Evolutionary conservation across 495 filamentous ascomycete genomes (phyloP).

Genomic region (Penicillium canescens): DNA sequence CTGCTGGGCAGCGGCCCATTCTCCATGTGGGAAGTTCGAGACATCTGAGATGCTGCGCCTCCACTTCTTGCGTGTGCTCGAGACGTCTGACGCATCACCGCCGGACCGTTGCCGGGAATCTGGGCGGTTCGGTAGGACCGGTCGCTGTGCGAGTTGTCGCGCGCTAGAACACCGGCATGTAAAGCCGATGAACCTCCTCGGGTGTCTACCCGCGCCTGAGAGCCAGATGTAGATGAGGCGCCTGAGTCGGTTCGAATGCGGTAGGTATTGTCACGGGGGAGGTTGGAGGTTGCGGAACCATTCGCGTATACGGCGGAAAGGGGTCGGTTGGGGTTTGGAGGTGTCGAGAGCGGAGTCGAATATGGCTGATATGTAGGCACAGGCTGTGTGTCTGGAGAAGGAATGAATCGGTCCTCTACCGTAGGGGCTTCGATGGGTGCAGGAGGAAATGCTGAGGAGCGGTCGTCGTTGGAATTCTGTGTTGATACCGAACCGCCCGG

Average conservation of each 20-base stretch:
- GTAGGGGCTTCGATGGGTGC: constrained; percentile 22
- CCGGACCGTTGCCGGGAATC: constrained; percentile 54
- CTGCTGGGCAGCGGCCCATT: constrained; percentile 66
- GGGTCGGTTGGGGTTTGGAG: constrained; percentile 48
- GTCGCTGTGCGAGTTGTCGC: constrained; percentile 71
- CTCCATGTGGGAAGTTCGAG: constrained; percentile 60
- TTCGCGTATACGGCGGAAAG: constrained; percentile 57
- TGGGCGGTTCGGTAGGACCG: constrained; percentile 63
- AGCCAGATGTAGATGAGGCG: constrained; percentile 58
- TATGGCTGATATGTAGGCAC: constrained; percentile 34
- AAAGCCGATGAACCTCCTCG: constrained; percentile 61
- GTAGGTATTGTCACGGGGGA: constrained; percentile 52
- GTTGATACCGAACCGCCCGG: constrained; percentile 31
- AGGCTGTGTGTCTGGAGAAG: constrained; percentile 22
- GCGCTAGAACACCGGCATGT: constrained; percentile 62
- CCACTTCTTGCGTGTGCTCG: constrained; percentile 41
- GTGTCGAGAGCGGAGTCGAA: constrained; percentile 42
- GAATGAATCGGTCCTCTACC: constrained; percentile 31
- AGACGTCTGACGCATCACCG: constrained; percentile 50
- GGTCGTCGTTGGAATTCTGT: constrained; percentile 20
- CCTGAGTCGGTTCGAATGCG: constrained; percentile 65
- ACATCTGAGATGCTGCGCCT: constrained; percentile 55
- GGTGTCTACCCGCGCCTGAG: constrained; percentile 57
- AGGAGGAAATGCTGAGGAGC: constrained; percentile 19
- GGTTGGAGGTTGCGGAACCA: constrained; percentile 34